Conservation (phyloP, 140 eudicot genomes). For the Bidens hawaiensis region DNA sequence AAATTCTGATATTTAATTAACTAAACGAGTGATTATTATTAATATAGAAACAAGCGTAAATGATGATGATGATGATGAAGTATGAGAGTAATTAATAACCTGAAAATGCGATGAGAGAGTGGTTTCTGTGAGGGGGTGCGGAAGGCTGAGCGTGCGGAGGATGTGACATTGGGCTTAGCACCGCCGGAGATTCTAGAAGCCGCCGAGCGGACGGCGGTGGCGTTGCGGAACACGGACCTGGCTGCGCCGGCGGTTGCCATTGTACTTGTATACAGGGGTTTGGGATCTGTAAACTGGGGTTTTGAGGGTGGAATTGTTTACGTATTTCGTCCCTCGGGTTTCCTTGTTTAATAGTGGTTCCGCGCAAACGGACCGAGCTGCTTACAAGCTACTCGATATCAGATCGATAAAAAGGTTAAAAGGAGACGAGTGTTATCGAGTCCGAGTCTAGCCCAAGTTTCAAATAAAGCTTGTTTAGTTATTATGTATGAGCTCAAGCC, state of each 20-base stretch:
- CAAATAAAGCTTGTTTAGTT: too few relatives aligned
- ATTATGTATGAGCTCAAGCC: too few relatives aligned
- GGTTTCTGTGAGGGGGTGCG: slow-evolving; percentile 57
- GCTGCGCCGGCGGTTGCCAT: slow-evolving; percentile 57
- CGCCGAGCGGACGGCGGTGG: slow-evolving; percentile 42
- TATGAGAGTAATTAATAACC: slow-evolving; percentile 41
- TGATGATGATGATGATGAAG: background rate
- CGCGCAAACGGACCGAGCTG: too few relatives aligned
- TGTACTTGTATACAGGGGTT: slow-evolving; percentile 1
- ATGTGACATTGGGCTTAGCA: slow-evolving; percentile 46
- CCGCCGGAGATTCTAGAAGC: slow-evolving; percentile 47
- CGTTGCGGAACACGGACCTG: slow-evolving; percentile 55
- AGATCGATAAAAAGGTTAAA: too few relatives aligned
- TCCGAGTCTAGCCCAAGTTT: too few relatives aligned
- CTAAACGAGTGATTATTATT: background rate
- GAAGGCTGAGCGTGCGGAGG: slow-evolving; percentile 55
- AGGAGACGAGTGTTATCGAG: too few relatives aligned
- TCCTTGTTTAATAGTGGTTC: too few relatives aligned
- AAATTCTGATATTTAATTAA: background rate
- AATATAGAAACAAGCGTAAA: background rate
- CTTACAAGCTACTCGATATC: too few relatives aligned
- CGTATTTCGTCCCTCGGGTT: background rate
- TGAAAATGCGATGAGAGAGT: slow-evolving; percentile 66
- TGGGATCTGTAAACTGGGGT: slow-evolving; percentile 5
- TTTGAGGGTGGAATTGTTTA: background rate